phyloP scores from a whole-genome alignment of 768 basidiomycete species.

The Calocera viscosa region DNA sequence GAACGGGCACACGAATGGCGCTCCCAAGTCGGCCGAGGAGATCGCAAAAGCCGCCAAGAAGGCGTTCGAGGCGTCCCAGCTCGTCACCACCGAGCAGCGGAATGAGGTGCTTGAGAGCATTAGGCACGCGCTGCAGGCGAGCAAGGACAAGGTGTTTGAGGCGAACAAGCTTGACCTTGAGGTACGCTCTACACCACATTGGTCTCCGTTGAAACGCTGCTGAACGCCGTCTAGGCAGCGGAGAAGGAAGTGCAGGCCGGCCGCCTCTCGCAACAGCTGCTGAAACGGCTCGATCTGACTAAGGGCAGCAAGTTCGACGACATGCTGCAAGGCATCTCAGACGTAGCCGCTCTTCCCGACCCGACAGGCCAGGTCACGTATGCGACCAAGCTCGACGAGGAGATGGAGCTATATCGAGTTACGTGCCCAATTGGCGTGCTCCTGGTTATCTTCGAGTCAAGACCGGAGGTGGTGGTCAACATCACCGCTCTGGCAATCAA shows the following conservation, averaged over 20 bases:
- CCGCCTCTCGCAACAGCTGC: conserved; percentile 65
- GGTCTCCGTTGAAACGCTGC: neutral
- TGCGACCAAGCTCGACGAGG: conserved; percentile 78
- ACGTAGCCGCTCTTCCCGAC: conserved; percentile 74
- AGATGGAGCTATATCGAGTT: conserved; percentile 78
- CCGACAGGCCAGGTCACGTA: conserved; percentile 81
- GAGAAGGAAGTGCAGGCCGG: conserved; percentile 67
- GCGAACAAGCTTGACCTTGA: conserved; percentile 76
- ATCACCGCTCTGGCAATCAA: conserved; percentile 94
- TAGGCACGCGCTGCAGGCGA: conserved; percentile 46
- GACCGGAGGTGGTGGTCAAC: conserved; percentile 96
- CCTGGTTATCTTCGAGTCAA: conserved; percentile 91
- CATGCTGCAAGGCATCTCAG: conserved; percentile 80
- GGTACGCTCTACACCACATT: conserved; percentile 33
- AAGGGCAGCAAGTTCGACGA: conserved; percentile 83
- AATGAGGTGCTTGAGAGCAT: conserved; percentile 61
- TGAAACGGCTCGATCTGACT: conserved; percentile 74
- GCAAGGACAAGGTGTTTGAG: conserved; percentile 54
- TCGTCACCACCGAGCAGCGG: conserved; percentile 55
- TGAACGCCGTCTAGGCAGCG: conserved; percentile 44
- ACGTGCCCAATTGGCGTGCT: conserved; percentile 95
- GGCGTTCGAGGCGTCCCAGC: conserved; percentile 80
- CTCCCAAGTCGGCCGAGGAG: conserved; percentile 24
- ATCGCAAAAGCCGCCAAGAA: conserved; percentile 70
- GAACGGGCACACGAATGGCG: neutral